Percentiles rank a stretch among this genome's conserved stretches.
Conservation (phyloP, 2,329 filamentous ascomycete genomes). For the Hortaea sp. region DNA sequence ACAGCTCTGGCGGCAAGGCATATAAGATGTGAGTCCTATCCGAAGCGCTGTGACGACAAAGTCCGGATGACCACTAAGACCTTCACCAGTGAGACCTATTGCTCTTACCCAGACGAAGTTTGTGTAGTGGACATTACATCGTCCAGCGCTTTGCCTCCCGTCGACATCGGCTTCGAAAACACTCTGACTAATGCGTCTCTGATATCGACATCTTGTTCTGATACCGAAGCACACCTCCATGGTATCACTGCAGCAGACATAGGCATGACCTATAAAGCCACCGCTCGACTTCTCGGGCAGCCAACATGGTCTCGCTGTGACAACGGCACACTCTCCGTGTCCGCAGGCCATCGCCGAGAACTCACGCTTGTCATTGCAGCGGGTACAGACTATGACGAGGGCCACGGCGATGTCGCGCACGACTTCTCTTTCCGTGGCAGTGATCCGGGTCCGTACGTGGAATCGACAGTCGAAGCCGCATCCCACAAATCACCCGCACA, state of each 20-base stretch:
- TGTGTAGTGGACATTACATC: constrained; percentile 31
- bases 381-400: constrained; percentile 42
- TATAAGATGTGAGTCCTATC: constrained; percentile 17
- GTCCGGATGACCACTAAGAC: neutral
- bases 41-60: neutral
- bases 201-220: constrained; percentile 8
- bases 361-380: constrained; percentile 35
- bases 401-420: constrained; percentile 34
- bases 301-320: constrained; percentile 13
- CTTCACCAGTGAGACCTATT: constrained; percentile 31
- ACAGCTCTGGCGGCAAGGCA: constrained; percentile 16
- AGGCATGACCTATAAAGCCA: constrained; percentile 37
- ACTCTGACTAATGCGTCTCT: constrained; percentile 19
- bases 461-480: constrained; percentile 25
- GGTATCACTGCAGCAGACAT: constrained; percentile 32
- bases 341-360: constrained; percentile 13
- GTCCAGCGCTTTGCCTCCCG: constrained; percentile 25
- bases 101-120: constrained; percentile 34
- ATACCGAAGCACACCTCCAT: constrained; percentile 22
- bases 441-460: constrained; percentile 34
- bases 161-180: constrained; percentile 37
- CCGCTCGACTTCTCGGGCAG: constrained; percentile 22
- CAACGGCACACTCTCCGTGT: constrained; percentile 21
- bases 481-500: constrained; percentile 22
- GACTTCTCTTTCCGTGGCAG: constrained; percentile 40